Percentiles rank a stretch among this genome's conserved stretches.
Evolutionary conservation across 129 eudicot species (phyloP).

Genomic region (sunflower (Helianthus annuus)): HanXRQr2.0-SUNRISE NC_035444.2:33089597-33090096

Average conservation of each 20-base stretch:
- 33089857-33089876: constrained; percentile 27
- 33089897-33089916: not conserved
- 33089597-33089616: not conserved
- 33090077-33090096: too few species aligned
- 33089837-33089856: constrained; percentile 28
- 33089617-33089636: not conserved
- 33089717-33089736: constrained; percentile 20
- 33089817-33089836: constrained; percentile 31
- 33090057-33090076: too few species aligned
- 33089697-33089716: constrained; percentile 13
- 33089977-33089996: too few species aligned
- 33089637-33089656: not conserved
- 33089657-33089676: not conserved
- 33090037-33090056: too few species aligned
- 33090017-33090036: too few species aligned
- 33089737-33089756: constrained; percentile 26
- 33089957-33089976: too few species aligned
- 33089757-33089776: constrained; percentile 26
- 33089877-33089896: too few species aligned
- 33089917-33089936: not conserved
- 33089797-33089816: constrained; percentile 25
- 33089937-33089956: too few species aligned
- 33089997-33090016: too few species aligned
- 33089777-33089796: constrained; percentile 34
- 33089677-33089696: not conserved